phyloP scores from a whole-genome alignment of 2,329 filamentous ascomycete genomes.

The Cercospora sojina region DNA sequence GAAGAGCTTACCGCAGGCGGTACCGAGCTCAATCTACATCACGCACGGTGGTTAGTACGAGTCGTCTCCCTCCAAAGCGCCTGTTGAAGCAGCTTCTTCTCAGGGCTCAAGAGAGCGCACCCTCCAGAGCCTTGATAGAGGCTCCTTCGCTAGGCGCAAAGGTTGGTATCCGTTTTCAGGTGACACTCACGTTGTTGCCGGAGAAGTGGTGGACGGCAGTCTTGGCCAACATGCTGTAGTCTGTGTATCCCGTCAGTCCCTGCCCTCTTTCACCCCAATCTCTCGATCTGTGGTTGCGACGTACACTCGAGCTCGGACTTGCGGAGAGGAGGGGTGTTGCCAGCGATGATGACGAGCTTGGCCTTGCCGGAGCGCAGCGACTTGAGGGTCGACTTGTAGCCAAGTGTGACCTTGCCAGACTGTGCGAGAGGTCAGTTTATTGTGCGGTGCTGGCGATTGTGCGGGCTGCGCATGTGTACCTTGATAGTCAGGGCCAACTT shows the following conservation, averaged over 20 bases:
- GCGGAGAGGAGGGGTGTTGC: constrained; percentile 95
- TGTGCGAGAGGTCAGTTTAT: constrained; percentile 32
- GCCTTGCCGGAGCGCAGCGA: constrained; percentile 91
- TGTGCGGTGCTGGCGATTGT: not conserved
- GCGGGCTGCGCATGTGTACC: constrained; percentile 26
- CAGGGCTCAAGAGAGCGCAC: constrained; percentile 61
- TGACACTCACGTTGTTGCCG: constrained; percentile 91
- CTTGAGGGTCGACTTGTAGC: constrained; percentile 90
- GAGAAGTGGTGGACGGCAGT: constrained; percentile 95
- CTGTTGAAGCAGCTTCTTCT: constrained; percentile 69
- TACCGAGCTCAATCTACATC: constrained; percentile 91
- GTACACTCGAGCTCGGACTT: constrained; percentile 87
- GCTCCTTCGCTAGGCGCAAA: constrained; percentile 39
- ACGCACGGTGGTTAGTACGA: constrained; percentile 44
- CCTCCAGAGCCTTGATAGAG: constrained; percentile 38
- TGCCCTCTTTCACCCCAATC: constrained; percentile 22
- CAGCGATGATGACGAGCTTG: constrained; percentile 93
- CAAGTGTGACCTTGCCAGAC: constrained; percentile 70
- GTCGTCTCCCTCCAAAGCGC: constrained; percentile 80
- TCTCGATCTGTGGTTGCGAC: constrained; percentile 17
- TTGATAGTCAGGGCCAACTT: constrained; percentile 56
- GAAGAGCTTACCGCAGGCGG: constrained; percentile 98
- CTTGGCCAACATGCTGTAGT: constrained; percentile 91
- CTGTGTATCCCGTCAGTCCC: constrained; percentile 27
- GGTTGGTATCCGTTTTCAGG: constrained; percentile 13